These are phyloP conservation scores for Fagus crenata DNA, from an alignment of 306 rosid genomes.

Conservation along the genomic window DNA sequence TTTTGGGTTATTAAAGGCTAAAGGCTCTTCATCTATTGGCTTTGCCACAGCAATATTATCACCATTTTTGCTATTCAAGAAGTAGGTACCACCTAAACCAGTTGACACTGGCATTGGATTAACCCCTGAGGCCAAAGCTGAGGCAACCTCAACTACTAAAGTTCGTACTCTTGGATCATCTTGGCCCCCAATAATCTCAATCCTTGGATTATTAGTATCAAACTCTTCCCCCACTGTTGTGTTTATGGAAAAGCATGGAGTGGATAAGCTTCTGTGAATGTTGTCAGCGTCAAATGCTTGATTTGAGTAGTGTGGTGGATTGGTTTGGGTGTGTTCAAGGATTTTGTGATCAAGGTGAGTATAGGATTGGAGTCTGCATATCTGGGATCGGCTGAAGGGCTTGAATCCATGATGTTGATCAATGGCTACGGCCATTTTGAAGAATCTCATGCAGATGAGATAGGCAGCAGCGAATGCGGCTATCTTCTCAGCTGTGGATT, in stretches of 20 bases:
- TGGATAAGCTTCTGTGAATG: conserved; percentile 86
- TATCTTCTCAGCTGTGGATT: conserved; percentile 29
- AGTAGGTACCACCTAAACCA: conserved; percentile 84
- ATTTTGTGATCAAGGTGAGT: conserved; percentile 58
- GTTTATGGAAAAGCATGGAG: conserved; percentile 77
- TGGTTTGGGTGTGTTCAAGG: conserved; percentile 38
- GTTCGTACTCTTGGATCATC: conserved; percentile 55
- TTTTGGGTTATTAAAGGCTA: conserved; percentile 70
- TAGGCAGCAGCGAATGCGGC: conserved; percentile 54
- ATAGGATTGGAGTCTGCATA: conserved; percentile 79
- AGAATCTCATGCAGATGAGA: conserved; percentile 51
- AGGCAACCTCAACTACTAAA: conserved; percentile 76
- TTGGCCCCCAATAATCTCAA: conserved; percentile 63
- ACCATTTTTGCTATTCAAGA: conserved; percentile 57
- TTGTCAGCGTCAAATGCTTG: conserved; percentile 49
- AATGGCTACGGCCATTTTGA: conserved; percentile 76
- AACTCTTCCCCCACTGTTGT: conserved; percentile 46
- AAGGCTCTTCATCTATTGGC: conserved; percentile 88
- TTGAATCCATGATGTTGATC: conserved; percentile 63
- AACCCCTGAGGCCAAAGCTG: conserved; percentile 75
- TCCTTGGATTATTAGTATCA: conserved; percentile 45
- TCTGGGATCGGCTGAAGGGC: conserved; percentile 58
- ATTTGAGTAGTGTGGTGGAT: conserved; percentile 48
- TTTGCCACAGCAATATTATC: conserved; percentile 77
- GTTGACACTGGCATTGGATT: conserved; percentile 60